Evolutionary conservation across 1,139 yeast genomes (phyloP).

Genomic region (Nakaseomyces bracarensis): DNA sequence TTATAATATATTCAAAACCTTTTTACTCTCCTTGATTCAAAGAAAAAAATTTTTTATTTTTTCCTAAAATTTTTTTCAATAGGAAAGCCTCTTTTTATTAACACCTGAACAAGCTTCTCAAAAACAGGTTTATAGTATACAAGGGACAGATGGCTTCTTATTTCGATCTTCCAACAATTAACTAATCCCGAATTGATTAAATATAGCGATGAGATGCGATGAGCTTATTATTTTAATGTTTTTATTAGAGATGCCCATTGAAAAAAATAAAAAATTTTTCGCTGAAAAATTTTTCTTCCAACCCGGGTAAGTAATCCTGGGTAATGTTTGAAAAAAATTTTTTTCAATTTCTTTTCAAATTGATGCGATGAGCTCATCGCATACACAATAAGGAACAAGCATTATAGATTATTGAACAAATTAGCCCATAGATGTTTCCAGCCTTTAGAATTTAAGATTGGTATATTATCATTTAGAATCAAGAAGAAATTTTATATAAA

Average conservation of each 20-base stretch:
- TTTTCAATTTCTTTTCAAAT: not conserved
- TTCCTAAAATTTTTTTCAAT: not conserved
- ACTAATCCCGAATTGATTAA: not conserved
- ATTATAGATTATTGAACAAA: too few relatives aligned
- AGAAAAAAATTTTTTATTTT: not conserved
- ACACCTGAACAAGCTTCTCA: not conserved
- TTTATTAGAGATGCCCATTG: too few relatives aligned
- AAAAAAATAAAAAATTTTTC: not conserved
- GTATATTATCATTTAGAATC: too few relatives aligned
- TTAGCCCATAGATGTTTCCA: too few relatives aligned
- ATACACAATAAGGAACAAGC: not conserved
- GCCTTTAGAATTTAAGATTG: too few relatives aligned
- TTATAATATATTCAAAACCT: not conserved
- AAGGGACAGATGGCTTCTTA: too few relatives aligned
- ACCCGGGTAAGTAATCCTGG: slow-evolving; percentile 1
- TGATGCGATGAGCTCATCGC: slow-evolving; percentile 2
- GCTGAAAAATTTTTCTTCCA: not conserved
- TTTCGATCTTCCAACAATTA: not conserved
- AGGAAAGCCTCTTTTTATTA: not conserved
- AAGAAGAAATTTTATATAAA: too few relatives aligned
- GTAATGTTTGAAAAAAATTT: not conserved
- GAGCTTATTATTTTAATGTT: slow-evolving; percentile 7
- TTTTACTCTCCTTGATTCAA: not conserved
- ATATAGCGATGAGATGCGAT: slow-evolving; percentile 11
- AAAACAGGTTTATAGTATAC: not conserved